Evolutionary conservation across 192 early-diverging fungal species (phyloP), one percentile per base, ranked within the genome.

Genomic region (Coemansia sp.): DNA sequence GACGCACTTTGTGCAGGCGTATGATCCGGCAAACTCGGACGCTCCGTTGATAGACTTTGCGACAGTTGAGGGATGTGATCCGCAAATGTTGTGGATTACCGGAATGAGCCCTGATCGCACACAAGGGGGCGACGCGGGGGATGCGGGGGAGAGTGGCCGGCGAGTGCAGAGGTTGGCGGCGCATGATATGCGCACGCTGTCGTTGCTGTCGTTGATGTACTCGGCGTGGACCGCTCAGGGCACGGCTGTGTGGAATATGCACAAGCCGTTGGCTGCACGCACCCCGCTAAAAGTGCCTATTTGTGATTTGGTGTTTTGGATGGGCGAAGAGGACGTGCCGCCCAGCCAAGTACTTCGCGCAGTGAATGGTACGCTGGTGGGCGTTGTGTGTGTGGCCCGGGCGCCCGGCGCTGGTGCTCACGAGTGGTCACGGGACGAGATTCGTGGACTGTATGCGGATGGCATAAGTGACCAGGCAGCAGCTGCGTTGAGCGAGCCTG

Each of bases 321-420:
- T 92, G 10, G 70, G 88, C 24, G 88, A 85, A 56, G 87, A 87
- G 56, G 89, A 94, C 23, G 83, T 98, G 3, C 88, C 91, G 7
- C 74, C 82, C 2, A 89, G 88, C 62, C 93, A 98, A 70, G 60
- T 91, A 2, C 72, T 94, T 24, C 85, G 90, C 62, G 90, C 91
- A 0, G 78, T 97, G 21, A 98, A 96, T 73, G 95, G 92, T 2
- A 84, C 83, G 25, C 39, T 97, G 4, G 93, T 97, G 0, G 94
- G 85, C 1, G 75, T 97, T 4, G 84, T 95, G 7, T 85, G 65
- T 6, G 67, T 72, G 22, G 63, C 71, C 0, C 55, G 48, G n/a
- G 67, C 62, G 19, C 75, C 67, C 5, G 60, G 54, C 29, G 49
- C 71, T 2, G 39, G 43, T 9, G 68, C 62, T 0, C 71, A 69